Evolutionary conservation across 1,284 basidiomycete species (phyloP).

Genomic region (Mycosarcoma maydis): DNA sequence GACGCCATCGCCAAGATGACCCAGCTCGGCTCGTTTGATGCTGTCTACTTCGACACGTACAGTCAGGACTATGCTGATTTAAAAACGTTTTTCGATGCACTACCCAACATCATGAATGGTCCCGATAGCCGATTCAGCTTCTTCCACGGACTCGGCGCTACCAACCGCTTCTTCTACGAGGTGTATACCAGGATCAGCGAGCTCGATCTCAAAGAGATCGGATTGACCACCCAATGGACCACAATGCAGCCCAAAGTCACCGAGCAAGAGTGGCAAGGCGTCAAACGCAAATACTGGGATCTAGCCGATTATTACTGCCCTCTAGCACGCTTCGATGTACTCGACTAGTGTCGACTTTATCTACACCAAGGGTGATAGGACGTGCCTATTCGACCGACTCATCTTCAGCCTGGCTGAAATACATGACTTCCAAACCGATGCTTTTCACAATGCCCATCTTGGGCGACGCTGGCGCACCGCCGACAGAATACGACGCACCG

Average conservation of each 20-base stretch:
- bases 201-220: conserved; percentile 83
- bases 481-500: conserved; percentile 73
- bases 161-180: conserved; percentile 82
- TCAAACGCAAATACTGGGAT: conserved; percentile 61
- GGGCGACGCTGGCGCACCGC: too few species aligned
- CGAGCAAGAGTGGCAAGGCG: conserved; percentile 61
- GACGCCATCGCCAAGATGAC: conserved; percentile 78
- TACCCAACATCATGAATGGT: conserved; percentile 83
- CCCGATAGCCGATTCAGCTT: conserved; percentile 80
- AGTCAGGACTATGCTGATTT: conserved; percentile 85
- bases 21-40: conserved; percentile 78
- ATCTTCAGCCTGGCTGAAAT: conserved; percentile 71
- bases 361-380: too few species aligned
- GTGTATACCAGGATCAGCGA: conserved; percentile 88
- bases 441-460: conserved; percentile 72
- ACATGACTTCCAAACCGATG: conserved; percentile 88
- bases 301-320: conserved; percentile 52
- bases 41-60: conserved; percentile 94
- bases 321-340: conserved; percentile 29
- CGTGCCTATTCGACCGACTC: too few species aligned
- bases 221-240: conserved; percentile 78
- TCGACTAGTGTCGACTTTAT: neutral
- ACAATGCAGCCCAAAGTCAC: conserved; percentile 71
- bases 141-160: conserved; percentile 96
- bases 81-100: conserved; percentile 80